Evolutionary conservation across 257 asterid species (phyloP), one percentile per base, ranked within the genome.

Genomic region (Solanum stenotomum): DNA sequence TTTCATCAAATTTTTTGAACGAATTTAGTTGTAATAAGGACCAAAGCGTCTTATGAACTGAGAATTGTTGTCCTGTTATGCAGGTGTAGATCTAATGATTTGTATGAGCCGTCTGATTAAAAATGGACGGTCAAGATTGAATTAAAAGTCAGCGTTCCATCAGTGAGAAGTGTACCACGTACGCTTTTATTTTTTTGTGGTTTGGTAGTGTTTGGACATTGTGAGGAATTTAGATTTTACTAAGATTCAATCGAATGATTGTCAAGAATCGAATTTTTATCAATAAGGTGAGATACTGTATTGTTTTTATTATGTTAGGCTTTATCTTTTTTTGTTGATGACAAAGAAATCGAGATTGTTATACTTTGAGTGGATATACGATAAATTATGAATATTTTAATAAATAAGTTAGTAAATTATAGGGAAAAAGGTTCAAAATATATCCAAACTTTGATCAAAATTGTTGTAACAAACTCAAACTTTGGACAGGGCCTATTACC

Each of bases 1-100:
- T 71, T 74, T 52, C 46, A 22, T 46, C 23, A 78, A 74, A 3
- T 7, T 44, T 59, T 59, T 82, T 29, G 85, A 82, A 65, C 85
- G 40, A 85, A 68, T 11, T 71, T 68, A 27, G n/a, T 16, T 31
- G 22, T 85, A 33, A 37, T 71, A 49, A 74, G 91, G 87, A 87
- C 89, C 87, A 89, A 59, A 89, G 92, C 92, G 92, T 89, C 86
- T 88, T 86, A 68, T 75, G 81, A 88, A 59, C 77, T 61, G 85
- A 31, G 91, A 90, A 77, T 81, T 46, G 52, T 10, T 68, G 85
- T 56, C 27, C 49, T 27, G 72, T 84, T 42, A 89, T 49, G 78
- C 85, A 89, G 34, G 78, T 87, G 90, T 77, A 83, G 88, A 87
- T 91, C 70, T 82, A 81, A 7, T 78, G 75, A 65, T 68, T 37